These are phyloP conservation scores for Solanum piurae DNA, from an alignment of 257 asterid species.

Conservation along the genomic window DNA sequence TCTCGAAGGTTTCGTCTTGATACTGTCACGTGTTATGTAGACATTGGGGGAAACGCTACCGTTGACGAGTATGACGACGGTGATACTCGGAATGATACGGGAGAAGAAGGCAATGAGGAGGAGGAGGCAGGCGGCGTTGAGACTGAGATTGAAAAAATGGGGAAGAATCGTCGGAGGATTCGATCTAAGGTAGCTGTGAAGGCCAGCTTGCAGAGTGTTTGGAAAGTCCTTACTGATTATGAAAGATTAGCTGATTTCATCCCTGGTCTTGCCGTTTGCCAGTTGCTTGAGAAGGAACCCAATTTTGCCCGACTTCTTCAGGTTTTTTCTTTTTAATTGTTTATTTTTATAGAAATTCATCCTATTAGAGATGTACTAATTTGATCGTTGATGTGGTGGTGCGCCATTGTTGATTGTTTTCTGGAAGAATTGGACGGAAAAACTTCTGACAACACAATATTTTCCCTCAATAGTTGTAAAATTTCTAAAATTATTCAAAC, in stretches of 20 bases:
- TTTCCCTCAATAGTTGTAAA: not conserved
- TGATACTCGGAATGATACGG: not conserved
- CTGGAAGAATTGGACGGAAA: not conserved
- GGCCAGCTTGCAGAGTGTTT: slow-evolving; percentile 52
- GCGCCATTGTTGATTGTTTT: not conserved
- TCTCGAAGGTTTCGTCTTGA: not conserved
- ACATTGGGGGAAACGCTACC: not conserved
- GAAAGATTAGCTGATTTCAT: slow-evolving; percentile 76
- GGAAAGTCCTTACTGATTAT: slow-evolving; percentile 70
- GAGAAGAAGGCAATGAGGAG: slow-evolving; percentile 10
- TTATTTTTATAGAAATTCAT: not conserved
- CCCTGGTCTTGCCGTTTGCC: slow-evolving; percentile 76
- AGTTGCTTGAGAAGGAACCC: slow-evolving; percentile 57
- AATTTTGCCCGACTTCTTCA: slow-evolving; percentile 69
- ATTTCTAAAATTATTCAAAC: not conserved
- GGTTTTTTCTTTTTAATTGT: slow-evolving; percentile 23
- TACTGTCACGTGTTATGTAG: not conserved
- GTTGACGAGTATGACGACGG: not conserved
- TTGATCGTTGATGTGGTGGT: not conserved
- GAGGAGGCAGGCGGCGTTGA: slow-evolving; percentile 25
- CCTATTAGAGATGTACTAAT: not conserved
- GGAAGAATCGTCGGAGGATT: slow-evolving; percentile 50
- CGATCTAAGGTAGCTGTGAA: slow-evolving; percentile 45
- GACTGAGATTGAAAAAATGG: slow-evolving; percentile 43
- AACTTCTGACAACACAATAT: not conserved